These are phyloP conservation scores for Collybia mongolica DNA, from an alignment of 768 basidiomycete genomes.

Conservation along the genomic window DNA sequence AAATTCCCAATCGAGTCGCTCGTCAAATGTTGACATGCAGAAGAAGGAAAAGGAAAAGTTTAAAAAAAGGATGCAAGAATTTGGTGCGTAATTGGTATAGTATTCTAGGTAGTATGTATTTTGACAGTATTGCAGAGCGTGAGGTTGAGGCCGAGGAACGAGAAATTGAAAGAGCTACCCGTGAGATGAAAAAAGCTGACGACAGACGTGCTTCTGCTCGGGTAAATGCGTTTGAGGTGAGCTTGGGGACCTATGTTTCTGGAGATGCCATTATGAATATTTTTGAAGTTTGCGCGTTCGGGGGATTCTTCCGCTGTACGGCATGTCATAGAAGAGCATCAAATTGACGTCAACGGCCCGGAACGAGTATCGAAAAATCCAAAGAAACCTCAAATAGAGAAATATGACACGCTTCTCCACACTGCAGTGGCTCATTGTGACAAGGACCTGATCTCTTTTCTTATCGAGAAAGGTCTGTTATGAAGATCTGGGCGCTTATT, in stretches of 20 bases:
- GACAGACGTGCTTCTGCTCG: slow-evolving; percentile 22
- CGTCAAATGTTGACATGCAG: slow-evolving; percentile 19
- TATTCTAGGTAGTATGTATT: background rate
- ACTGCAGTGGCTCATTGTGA: slow-evolving; percentile 32
- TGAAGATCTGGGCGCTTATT: background rate
- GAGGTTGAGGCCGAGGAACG: slow-evolving; percentile 32
- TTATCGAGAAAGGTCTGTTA: slow-evolving; percentile 34
- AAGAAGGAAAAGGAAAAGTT: slow-evolving; percentile 28
- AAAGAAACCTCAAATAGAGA: slow-evolving; percentile 18
- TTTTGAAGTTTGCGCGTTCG: slow-evolving; percentile 19
- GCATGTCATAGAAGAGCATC: slow-evolving; percentile 22
- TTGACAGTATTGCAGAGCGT: slow-evolving; percentile 19
- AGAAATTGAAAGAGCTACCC: slow-evolving; percentile 20
- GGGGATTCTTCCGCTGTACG: slow-evolving; percentile 25
- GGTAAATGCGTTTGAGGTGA: slow-evolving; percentile 27
- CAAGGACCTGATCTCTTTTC: slow-evolving; percentile 26
- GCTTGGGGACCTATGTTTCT: background rate
- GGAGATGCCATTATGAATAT: background rate
- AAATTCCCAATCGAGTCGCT: slow-evolving; percentile 15
- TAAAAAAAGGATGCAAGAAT: slow-evolving; percentile 28
- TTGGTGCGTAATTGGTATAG: slow-evolving; percentile 21
- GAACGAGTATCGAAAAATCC: slow-evolving; percentile 10
- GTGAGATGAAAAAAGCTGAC: slow-evolving; percentile 21
- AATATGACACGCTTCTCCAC: slow-evolving; percentile 32
- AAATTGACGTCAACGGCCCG: slow-evolving; percentile 31